Base-by-base conservation (phyloP, 306 rosid species). In the Prosopis cineraria region DNA sequence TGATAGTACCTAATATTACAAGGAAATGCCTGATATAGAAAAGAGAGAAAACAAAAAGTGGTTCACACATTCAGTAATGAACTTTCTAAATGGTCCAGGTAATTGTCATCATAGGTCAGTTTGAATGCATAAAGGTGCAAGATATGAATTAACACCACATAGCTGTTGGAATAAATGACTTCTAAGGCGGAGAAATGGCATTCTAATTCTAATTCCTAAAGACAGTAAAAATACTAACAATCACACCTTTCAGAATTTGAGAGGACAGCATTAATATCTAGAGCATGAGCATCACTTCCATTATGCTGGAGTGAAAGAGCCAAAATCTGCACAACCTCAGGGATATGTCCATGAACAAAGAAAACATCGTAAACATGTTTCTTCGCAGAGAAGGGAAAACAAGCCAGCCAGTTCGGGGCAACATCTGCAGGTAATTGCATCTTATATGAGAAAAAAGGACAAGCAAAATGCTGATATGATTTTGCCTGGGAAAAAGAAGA, bases 371-470 rank as follows among this genome's bases (percentile, higher is more conserved):
- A 95, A 76, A 92, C 88, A 67, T 87, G 84, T 77, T 87, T 87
- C 78, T 86, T 84, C 1, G 91, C 97, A 27, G 90, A 81, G 62
- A 89, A 20, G 76, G 98, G 90, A 80, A 95, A 88, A 82, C 98
- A 92, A 17, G 88, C 89, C 78, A 92, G 84, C 98, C 98, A 95
- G 74, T 85, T 87, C 60, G 96, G 77, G 67, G 98, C 93, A 85
- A 95, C 83, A 79, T 95, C 98, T 95, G 96, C 86, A 87, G 5
- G 73, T 66, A 81, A 50, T 65, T 69, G 41, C 87, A 88, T 31
- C 74, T 27, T 20, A 37, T 43, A 48, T 60, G 44, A 79, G 85
- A 79, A 65, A 83, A 33, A 55, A 22, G 41, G 70, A 48, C 64
- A 27, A 75, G 50, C 24, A 75, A 71, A 65, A 79, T 44, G 45